A percentile compares a stretch with the other conserved stretches of the same genome.
Conservation (phyloP, 768 basidiomycete species). For the Clitopilus hobsonii region DNA sequence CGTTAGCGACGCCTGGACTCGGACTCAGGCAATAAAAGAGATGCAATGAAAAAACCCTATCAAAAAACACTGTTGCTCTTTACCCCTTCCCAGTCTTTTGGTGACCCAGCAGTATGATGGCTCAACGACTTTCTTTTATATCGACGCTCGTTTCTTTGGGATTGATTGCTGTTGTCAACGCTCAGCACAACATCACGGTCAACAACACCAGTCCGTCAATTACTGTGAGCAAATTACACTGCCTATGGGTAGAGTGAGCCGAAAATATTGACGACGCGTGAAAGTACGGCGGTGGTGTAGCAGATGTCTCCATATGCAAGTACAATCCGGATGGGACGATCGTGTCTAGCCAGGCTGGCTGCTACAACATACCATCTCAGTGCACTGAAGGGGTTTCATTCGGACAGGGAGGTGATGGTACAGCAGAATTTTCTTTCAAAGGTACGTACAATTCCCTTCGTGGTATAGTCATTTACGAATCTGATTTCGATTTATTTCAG, state of each 20-base stretch:
- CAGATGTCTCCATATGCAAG: slow-evolving; percentile 6
- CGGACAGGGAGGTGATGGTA: slow-evolving; percentile 11
- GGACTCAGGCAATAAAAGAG: no score
- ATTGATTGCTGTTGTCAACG: not conserved
- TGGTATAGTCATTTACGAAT: not conserved
- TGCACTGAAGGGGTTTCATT: slow-evolving; percentile 16
- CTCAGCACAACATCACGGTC: slow-evolving; percentile 16
- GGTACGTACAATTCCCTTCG: slow-evolving; percentile 6
- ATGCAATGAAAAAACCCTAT: not conserved
- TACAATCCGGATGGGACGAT: slow-evolving; percentile 6
- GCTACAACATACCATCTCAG: slow-evolving; percentile 13
- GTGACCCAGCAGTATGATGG: not conserved
- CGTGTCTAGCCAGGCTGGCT: slow-evolving; percentile 10
- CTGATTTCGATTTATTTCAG: slow-evolving; percentile 5
- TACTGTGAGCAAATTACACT: not conserved
- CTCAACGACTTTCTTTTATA: not conserved
- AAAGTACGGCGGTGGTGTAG: slow-evolving; percentile 14
- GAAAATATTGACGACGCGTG: not conserved
- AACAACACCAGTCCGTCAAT: slow-evolving; percentile 16
- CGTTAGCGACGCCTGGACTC: not conserved
- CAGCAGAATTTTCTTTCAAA: slow-evolving; percentile 18
- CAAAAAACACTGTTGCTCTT: not conserved
- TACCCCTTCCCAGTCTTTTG: not conserved
- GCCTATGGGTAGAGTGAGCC: not conserved
- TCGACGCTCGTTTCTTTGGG: not conserved